Evolutionary conservation across 495 filamentous ascomycete species (phyloP).

Genomic region (Aspergillus coremiiformis): DNA sequence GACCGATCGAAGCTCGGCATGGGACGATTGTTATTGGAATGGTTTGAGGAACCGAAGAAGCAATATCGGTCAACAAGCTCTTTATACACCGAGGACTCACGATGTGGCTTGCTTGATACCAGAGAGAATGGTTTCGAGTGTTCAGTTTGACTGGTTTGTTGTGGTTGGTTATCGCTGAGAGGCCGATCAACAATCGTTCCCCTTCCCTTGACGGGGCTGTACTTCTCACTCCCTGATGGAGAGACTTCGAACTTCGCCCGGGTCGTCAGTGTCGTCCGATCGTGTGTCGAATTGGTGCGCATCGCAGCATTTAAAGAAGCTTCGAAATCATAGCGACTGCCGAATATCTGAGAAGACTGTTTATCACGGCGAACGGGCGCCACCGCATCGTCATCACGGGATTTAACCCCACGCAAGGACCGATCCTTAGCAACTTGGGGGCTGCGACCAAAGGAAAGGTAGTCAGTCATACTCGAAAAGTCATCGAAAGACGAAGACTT

Average conservation of each 20-base stretch:
- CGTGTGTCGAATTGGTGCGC: slow-evolving; percentile 48
- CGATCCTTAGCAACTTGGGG: slow-evolving; percentile 49
- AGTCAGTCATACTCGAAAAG: slow-evolving; percentile 54
- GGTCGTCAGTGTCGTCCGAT: slow-evolving; percentile 37
- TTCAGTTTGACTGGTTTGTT: slow-evolving; percentile 10
- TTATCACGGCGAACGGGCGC: slow-evolving; percentile 48
- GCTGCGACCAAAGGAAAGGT: slow-evolving; percentile 49
- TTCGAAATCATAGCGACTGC: slow-evolving; percentile 88
- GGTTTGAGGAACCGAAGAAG: slow-evolving; percentile 18
- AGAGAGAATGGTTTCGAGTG: slow-evolving; percentile 42
- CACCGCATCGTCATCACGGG: slow-evolving; percentile 30
- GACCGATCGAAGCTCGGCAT: slow-evolving; percentile 4
- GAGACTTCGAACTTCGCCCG: slow-evolving; percentile 29
- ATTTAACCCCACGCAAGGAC: slow-evolving; percentile 22
- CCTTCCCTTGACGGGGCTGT: slow-evolving; percentile 8
- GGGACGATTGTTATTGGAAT: slow-evolving; percentile 2
- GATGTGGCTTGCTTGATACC: slow-evolving; percentile 53
- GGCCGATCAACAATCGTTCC: slow-evolving; percentile 11
- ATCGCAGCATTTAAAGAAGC: slow-evolving; percentile 84
- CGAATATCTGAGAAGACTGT: slow-evolving; percentile 68
- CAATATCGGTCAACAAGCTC: slow-evolving; percentile 97
- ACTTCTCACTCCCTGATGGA: slow-evolving; percentile 4
- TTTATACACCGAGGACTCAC: slow-evolving; percentile 80
- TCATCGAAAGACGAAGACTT: slow-evolving; percentile 62
- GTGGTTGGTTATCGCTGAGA: slow-evolving; percentile 14